These are phyloP conservation scores for Boletus vermiculosoides DNA, from an alignment of 768 basidiomycete genomes.

Conservation along the genomic window DNA sequence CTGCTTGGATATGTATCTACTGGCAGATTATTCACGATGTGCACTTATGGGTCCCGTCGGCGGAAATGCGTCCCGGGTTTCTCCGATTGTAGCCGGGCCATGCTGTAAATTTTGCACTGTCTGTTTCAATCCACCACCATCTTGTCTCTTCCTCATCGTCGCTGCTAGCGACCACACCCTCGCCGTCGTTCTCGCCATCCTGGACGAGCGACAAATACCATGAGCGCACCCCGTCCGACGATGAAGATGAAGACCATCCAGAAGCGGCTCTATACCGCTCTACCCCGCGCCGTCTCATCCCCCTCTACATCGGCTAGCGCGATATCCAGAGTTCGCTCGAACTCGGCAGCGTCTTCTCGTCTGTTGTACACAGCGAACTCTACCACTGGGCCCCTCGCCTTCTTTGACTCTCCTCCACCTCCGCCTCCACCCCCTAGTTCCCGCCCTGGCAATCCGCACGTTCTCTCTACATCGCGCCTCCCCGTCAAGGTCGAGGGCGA, in stretches of 20 bases:
- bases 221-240: constrained; percentile 39
- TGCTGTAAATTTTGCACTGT: neutral
- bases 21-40: neutral
- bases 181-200: neutral
- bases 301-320: constrained; percentile 31
- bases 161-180: constrained; percentile 14
- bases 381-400: constrained; percentile 34
- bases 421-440: constrained; percentile 41
- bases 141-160: constrained; percentile 2
- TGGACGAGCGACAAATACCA: constrained; percentile 9
- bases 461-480: constrained; percentile 42
- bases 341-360: constrained; percentile 40
- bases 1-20: constrained; percentile 20
- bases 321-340: constrained; percentile 44
- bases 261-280: constrained; percentile 50
- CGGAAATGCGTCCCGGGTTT: constrained; percentile 13
- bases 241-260: constrained; percentile 53
- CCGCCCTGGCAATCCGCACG: constrained; percentile 39
- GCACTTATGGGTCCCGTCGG: neutral
- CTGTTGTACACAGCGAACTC: constrained; percentile 41
- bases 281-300: constrained; percentile 33
- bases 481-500: constrained; percentile 48
- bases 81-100: constrained; percentile 5
- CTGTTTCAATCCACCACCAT: neutral
- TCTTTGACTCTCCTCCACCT: constrained; percentile 41